phyloP scores from a whole-genome alignment of 129 eudicot species.

The Lonicera japonica region DNA sequence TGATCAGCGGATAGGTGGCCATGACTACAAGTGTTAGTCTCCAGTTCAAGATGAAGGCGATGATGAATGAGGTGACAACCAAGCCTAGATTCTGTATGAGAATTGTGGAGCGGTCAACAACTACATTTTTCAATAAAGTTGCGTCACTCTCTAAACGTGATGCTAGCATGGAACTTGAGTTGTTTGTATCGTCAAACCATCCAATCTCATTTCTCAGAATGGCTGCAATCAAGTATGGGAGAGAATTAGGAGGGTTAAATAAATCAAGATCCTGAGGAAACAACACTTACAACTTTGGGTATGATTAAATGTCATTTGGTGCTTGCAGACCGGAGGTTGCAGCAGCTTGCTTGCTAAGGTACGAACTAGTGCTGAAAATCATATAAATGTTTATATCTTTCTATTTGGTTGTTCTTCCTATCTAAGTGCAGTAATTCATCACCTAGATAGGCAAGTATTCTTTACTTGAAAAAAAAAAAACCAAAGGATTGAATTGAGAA shows the following conservation, averaged over 20 bases:
- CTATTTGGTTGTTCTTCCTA: too few relatives aligned
- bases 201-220: conserved; percentile 93
- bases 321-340: too few relatives aligned
- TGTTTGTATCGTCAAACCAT: conserved; percentile 83
- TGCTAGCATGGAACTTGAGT: conserved; percentile 92
- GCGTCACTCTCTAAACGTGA: conserved; percentile 96
- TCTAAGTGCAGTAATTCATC: too few relatives aligned
- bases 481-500: too few relatives aligned
- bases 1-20: conserved; percentile 84
- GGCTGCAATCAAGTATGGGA: conserved; percentile 45
- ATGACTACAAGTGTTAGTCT: conserved; percentile 81
- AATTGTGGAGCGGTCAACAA: conserved; percentile 84
- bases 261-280: neutral
- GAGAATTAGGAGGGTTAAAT: neutral
- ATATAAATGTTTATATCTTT: too few relatives aligned
- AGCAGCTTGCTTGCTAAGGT: too few relatives aligned
- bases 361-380: too few relatives aligned
- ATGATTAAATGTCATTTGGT: too few relatives aligned
- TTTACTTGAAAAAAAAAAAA: too few relatives aligned
- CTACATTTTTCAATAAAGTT: conserved; percentile 70
- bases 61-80: conserved; percentile 72
- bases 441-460: too few relatives aligned
- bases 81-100: conserved; percentile 83
- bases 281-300: neutral
- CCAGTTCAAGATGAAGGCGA: conserved; percentile 93